Conservation (phyloP, 305 asterid genomes). For the Solanum hybrid region DNA sequence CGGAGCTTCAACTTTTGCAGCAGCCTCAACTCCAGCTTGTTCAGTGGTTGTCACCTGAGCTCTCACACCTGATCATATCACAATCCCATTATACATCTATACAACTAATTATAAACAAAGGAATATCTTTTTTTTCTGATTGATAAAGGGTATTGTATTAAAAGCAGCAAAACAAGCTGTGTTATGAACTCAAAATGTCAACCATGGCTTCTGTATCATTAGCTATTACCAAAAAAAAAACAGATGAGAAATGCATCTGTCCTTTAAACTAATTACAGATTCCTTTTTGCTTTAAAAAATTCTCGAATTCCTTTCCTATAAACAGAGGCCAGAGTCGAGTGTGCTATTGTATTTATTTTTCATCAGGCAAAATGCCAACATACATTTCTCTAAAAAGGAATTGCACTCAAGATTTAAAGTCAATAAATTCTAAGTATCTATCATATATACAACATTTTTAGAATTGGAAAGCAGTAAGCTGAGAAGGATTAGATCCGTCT, state of each 20-base stretch:
- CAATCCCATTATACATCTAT: not conserved
- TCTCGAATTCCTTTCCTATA: not conserved
- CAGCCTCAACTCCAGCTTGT: slow-evolving; percentile 1
- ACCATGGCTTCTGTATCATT: not conserved
- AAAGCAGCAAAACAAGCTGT: not conserved
- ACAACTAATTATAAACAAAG: not conserved
- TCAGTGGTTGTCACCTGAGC: slow-evolving; percentile 5
- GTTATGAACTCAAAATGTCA: not conserved
- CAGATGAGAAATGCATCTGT: not conserved
- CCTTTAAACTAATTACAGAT: not conserved
- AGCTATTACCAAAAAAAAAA: not conserved
- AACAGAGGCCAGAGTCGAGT: not conserved
- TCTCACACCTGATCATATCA: slow-evolving; percentile 3
- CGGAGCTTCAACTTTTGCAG: slow-evolving; percentile 9
- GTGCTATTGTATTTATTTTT: not conserved
- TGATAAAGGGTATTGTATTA: not conserved
- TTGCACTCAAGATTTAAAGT: not conserved
- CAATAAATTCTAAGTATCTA: not conserved
- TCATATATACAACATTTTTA: not conserved
- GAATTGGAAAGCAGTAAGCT: not conserved
- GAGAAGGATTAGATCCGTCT: not conserved
- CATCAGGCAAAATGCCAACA: not conserved
- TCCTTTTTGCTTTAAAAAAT: not conserved
- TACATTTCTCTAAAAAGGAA: not conserved
- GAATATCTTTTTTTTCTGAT: not conserved